These are phyloP conservation scores for Sugiyamaella floridensis DNA, from an alignment of 805 yeast genomes.

Conservation along the genomic window DNA sequence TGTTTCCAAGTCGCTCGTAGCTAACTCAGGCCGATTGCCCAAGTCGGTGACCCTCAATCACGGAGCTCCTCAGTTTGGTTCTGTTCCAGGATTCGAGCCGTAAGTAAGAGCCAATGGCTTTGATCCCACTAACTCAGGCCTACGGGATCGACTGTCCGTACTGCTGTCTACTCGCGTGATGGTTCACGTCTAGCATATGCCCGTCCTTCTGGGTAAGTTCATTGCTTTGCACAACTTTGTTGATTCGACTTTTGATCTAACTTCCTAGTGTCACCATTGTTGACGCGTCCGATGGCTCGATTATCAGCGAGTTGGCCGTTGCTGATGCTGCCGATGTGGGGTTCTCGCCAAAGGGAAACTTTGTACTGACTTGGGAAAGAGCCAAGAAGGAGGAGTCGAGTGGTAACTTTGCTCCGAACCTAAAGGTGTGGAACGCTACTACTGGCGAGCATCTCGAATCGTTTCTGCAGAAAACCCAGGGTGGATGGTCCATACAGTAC, in stretches of 20 bases:
- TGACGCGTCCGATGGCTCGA: conserved; percentile 47
- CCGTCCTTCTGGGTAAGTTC: conserved; percentile 6
- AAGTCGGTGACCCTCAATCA: conserved; percentile 14
- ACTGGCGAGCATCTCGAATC: conserved; percentile 45
- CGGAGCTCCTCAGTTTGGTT: conserved; percentile 16
- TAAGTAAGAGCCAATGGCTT: conserved; percentile 1
- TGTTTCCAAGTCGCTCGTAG: background rate
- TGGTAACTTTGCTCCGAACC: conserved; percentile 73
- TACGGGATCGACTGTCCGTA: conserved; percentile 11
- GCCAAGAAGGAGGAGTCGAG: conserved; percentile 64
- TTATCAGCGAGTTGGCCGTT: conserved; percentile 44
- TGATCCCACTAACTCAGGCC: conserved; percentile 9
- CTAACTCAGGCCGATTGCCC: conserved; percentile 15
- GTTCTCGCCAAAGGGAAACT: conserved; percentile 85
- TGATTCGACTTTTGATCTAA: background rate
- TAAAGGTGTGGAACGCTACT: conserved; percentile 61
- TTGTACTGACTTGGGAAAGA: conserved; percentile 82
- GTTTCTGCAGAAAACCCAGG: conserved; percentile 74
- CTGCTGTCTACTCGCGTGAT: conserved; percentile 19
- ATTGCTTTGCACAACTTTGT: background rate
- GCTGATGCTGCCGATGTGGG: conserved; percentile 71
- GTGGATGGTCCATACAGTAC: conserved; percentile 87
- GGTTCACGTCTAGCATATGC: conserved; percentile 19
- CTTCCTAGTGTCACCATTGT: conserved; percentile 49
- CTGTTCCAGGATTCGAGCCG: conserved; percentile 16